These are phyloP conservation scores for Neurospora terricola DNA, from an alignment of 495 filamentous ascomycete genomes.

Conservation along the genomic window DNA sequence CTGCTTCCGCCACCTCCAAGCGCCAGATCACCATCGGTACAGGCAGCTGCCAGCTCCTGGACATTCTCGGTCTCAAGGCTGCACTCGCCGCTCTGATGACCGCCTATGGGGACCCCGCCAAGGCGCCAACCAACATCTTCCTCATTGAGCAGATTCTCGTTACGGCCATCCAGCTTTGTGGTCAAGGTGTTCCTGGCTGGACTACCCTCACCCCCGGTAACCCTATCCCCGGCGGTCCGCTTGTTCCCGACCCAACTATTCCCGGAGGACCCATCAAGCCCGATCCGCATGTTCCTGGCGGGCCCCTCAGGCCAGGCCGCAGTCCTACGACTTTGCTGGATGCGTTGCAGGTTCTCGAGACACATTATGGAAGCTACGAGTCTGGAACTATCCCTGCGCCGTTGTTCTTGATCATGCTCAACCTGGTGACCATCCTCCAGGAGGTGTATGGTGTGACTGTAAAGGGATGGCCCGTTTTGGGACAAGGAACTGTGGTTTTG, in stretches of 20 bases:
- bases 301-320: conserved; percentile 4
- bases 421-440: conserved; percentile 12
- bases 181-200: conserved; percentile 14
- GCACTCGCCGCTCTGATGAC: conserved; percentile 10
- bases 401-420: conserved; percentile 11
- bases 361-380: conserved; percentile 11
- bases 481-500: conserved; percentile 11
- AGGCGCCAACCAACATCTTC: conserved; percentile 10
- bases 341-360: conserved; percentile 10
- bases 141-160: conserved; percentile 16
- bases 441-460: conserved; percentile 7
- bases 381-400: conserved; percentile 9
- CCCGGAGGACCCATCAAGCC: conserved; percentile 19
- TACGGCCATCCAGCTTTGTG: conserved; percentile 15
- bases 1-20: conserved; percentile 9
- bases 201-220: conserved; percentile 16
- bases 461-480: conserved; percentile 13
- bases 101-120: conserved; percentile 12
- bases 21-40: conserved; percentile 18
- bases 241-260: conserved; percentile 20
- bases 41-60: conserved; percentile 9
- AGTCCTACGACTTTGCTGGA: conserved; percentile 7
- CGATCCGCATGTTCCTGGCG: conserved; percentile 7
- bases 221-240: conserved; percentile 18
- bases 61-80: conserved; percentile 10